Evolutionary conservation across 129 eudicot genomes (phyloP).

Genomic region (Escallonia herrerae): DNA sequence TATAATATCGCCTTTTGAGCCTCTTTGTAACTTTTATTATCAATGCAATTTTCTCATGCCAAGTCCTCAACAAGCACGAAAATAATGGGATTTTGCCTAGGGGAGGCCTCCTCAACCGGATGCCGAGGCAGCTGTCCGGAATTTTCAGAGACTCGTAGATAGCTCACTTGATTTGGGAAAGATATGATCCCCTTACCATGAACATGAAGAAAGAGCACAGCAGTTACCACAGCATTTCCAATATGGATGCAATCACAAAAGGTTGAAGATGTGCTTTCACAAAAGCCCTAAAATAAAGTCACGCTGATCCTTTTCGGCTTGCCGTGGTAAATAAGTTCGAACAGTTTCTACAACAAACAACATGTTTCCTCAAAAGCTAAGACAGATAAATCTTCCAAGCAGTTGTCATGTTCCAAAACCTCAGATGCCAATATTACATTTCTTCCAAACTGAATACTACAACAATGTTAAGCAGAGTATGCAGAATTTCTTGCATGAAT

Average conservation of each 20-base stretch:
- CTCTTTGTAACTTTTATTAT: too few relatives aligned
- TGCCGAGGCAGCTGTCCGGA: too few relatives aligned
- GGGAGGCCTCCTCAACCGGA: too few relatives aligned
- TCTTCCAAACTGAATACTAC: not conserved
- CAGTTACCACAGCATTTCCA: not conserved
- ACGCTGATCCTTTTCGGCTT: not conserved
- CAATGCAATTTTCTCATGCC: too few relatives aligned
- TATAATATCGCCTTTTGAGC: too few relatives aligned
- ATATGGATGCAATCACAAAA: not conserved
- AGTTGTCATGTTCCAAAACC: not conserved
- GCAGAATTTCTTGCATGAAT: too few relatives aligned
- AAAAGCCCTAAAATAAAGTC: not conserved
- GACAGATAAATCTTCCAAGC: conserved; percentile 6
- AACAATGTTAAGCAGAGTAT: too few relatives aligned
- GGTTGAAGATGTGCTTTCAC: not conserved
- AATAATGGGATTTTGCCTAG: too few relatives aligned
- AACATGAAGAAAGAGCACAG: not conserved
- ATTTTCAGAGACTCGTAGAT: too few relatives aligned
- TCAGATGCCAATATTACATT: not conserved
- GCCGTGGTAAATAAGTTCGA: not conserved
- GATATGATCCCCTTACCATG: not conserved
- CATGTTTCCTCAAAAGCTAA: not conserved
- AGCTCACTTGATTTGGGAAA: too few relatives aligned
- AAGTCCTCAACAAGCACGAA: too few relatives aligned
- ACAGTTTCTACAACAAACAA: not conserved